A percentile compares a stretch with the other conserved stretches of the same genome.
Evolutionary conservation across 306 rosid genomes (phyloP).

Genomic region (cucumber (Cucumis sativus)): Cucumber_9930_V3 NC_026657.2:10084501-10085000

Average conservation of each 20-base stretch:
- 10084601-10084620: too few relatives aligned
- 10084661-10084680: too few relatives aligned
- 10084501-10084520: too few relatives aligned
- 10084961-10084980: constrained; percentile 8
- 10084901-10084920: constrained; percentile 50
- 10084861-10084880: background rate
- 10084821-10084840: constrained; percentile 12
- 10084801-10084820: constrained; percentile 14
- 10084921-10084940: constrained; percentile 58
- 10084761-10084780: constrained; percentile 22
- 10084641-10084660: too few relatives aligned
- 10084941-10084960: constrained; percentile 63
- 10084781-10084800: constrained; percentile 13
- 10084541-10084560: too few relatives aligned
- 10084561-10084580: too few relatives aligned
- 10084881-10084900: constrained; percentile 18
- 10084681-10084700: too few relatives aligned
- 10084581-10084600: too few relatives aligned
- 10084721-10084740: constrained; percentile 73
- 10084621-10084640: too few relatives aligned
- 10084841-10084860: constrained; percentile 10
- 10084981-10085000: constrained; percentile 44
- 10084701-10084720: constrained; percentile 67
- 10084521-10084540: too few relatives aligned
- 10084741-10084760: constrained; percentile 46